phyloP scores from a whole-genome alignment of 2,329 filamentous ascomycete species.

The Fusarium graminum region DNA sequence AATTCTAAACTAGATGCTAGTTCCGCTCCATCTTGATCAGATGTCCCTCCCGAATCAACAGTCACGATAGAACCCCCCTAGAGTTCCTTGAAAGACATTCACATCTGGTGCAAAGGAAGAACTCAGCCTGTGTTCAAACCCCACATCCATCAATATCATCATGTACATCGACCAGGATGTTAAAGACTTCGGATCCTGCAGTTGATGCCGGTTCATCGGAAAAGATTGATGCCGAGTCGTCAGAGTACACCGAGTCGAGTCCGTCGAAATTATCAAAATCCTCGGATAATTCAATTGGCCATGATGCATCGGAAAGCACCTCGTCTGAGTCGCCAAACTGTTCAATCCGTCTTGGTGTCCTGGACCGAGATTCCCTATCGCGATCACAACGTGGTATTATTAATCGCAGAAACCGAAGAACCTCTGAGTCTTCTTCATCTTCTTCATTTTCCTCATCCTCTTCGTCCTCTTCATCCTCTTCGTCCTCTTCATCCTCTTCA shows the following conservation, averaged over 20 bases:
- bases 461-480: background rate
- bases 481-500: background rate
- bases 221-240: too few relatives aligned
- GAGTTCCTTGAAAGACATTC: too few relatives aligned
- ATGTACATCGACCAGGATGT: too few relatives aligned
- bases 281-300: background rate
- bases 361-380: background rate
- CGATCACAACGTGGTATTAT: background rate
- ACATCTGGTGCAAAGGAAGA: too few relatives aligned
- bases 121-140: too few relatives aligned
- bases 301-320: background rate
- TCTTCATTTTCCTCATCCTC: background rate
- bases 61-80: background rate
- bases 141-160: too few relatives aligned
- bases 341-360: background rate
- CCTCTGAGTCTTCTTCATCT: too few relatives aligned
- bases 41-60: background rate
- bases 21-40: background rate
- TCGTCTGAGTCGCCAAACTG: background rate
- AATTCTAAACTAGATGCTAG: background rate
- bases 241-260: too few relatives aligned
- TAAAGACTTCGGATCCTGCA: too few relatives aligned
- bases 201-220: too few relatives aligned
- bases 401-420: background rate
- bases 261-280: background rate